Percentiles rank a stretch among this genome's conserved stretches.
Conservation (phyloP, 768 basidiomycete genomes). For the Cyclocybe aegerita region DNA sequence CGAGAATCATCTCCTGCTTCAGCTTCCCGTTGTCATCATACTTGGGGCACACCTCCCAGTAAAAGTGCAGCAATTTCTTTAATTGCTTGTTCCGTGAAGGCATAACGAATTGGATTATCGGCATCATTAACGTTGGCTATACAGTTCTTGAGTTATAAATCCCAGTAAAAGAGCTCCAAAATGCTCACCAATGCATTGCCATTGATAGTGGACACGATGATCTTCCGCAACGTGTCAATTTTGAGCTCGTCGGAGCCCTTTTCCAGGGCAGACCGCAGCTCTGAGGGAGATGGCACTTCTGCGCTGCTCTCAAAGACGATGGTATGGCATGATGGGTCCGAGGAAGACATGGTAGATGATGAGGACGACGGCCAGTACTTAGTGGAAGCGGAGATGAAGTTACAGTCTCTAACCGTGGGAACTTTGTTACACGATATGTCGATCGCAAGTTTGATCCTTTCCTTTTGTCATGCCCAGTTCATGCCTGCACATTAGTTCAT, state of each 20-base stretch:
- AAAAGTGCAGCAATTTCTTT: slow-evolving; percentile 95
- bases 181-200: slow-evolving; percentile 83
- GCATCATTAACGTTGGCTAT: slow-evolving; percentile 93
- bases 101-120: slow-evolving; percentile 97
- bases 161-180: not conserved
- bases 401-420: slow-evolving; percentile 21
- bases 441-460: not conserved
- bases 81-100: slow-evolving; percentile 94
- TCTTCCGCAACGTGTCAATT: slow-evolving; percentile 91
- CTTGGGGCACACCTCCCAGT: slow-evolving; percentile 98
- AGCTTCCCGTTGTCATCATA: slow-evolving; percentile 95
- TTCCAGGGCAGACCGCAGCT: slow-evolving; percentile 81
- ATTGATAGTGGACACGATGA: slow-evolving; percentile 92
- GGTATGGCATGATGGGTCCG: slow-evolving; percentile 75
- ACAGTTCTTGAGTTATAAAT: slow-evolving; percentile 3
- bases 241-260: slow-evolving; percentile 98
- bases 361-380: slow-evolving; percentile 20
- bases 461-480: slow-evolving; percentile 2
- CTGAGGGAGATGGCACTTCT: slow-evolving; percentile 78
- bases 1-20: slow-evolving; percentile 99
- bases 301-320: slow-evolving; percentile 71
- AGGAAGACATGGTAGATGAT: slow-evolving; percentile 34
- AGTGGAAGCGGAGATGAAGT: slow-evolving; percentile 13
- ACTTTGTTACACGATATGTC: slow-evolving; percentile 24
- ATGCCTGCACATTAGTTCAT: not conserved